A percentile compares a stretch with the other conserved stretches of the same genome.
phyloP scores from a whole-genome alignment of 2,329 filamentous ascomycete genomes.

The Apiospora phragmitis region DNA sequence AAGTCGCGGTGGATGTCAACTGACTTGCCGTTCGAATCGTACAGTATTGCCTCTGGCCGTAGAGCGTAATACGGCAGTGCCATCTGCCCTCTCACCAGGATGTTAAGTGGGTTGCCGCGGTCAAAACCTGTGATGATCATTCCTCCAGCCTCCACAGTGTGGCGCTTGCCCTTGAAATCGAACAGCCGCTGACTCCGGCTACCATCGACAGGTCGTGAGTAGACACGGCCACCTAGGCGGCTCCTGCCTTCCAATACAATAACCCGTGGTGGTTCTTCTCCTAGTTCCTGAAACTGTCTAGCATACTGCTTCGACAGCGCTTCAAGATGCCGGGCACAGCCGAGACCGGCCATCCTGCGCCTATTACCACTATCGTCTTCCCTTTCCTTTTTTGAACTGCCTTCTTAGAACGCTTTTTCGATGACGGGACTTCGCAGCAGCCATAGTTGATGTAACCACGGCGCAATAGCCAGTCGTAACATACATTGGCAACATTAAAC shows the following conservation, averaged over 20 bases:
- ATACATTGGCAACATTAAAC: constrained; percentile 85
- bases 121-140: constrained; percentile 99
- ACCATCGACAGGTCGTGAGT: constrained; percentile 71
- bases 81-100: constrained; percentile 87
- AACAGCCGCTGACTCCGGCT: constrained; percentile 53
- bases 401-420: constrained; percentile 40
- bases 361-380: constrained; percentile 82
- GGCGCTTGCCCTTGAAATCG: constrained; percentile 58
- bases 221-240: constrained; percentile 88
- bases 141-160: constrained; percentile 93
- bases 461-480: constrained; percentile 88
- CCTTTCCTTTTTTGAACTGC: constrained; percentile 49
- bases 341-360: constrained; percentile 91
- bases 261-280: constrained; percentile 71
- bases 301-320: constrained; percentile 81
- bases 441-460: constrained; percentile 97
- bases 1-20: constrained; percentile 79
- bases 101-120: constrained; percentile 88
- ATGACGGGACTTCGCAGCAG: constrained; percentile 71
- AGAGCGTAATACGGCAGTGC: constrained; percentile 83
- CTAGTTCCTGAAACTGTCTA: constrained; percentile 62
- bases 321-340: constrained; percentile 88
- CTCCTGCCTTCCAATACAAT: constrained; percentile 84
- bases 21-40: constrained; percentile 77
- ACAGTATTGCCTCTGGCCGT: constrained; percentile 79